Evolutionary conservation across 306 rosid species (phyloP).

Genomic region (Mucuna pruriens): DNA sequence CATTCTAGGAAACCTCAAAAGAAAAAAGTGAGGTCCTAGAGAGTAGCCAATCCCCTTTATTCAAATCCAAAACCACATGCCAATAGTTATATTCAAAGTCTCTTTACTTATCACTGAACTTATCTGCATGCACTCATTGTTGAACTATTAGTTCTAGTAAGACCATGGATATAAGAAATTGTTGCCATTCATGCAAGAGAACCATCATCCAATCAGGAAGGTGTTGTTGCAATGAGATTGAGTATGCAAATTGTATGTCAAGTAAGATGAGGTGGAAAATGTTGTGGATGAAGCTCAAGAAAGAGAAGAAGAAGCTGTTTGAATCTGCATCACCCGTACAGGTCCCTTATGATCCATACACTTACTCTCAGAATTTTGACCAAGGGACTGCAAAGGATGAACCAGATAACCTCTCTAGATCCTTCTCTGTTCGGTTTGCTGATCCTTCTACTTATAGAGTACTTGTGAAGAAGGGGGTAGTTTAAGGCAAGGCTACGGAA

Average conservation of each 20-base stretch:
- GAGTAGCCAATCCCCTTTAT: neutral
- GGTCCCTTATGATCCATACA: conserved; percentile 48
- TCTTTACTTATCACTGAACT: neutral
- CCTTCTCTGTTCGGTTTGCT: conserved; percentile 46
- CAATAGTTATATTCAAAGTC: neutral
- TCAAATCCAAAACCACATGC: neutral
- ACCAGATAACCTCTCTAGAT: conserved; percentile 53
- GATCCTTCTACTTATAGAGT: conserved; percentile 48
- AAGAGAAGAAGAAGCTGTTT: conserved; percentile 51
- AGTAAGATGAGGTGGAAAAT: conserved; percentile 43
- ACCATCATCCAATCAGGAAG: conserved; percentile 49
- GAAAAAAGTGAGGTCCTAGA: conserved; percentile 5
- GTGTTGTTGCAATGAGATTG: conserved; percentile 12
- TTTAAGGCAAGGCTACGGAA: conserved; percentile 5
- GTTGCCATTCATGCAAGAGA: conserved; percentile 41
- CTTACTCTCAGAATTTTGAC: conserved; percentile 68
- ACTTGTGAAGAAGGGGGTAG: conserved; percentile 14
- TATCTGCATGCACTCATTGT: neutral
- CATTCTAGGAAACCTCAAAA: conserved; percentile 21
- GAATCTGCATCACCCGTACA: conserved; percentile 29
- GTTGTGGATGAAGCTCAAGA: conserved; percentile 49
- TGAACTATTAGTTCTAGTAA: neutral
- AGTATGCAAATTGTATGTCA: conserved; percentile 4
- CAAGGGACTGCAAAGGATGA: conserved; percentile 48
- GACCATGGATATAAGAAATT: conserved; percentile 48